Evolutionary conservation across 1,284 basidiomycete species (phyloP), one percentile per base, ranked within the genome.

Genomic region (Tilletiaria anomala): DNA sequence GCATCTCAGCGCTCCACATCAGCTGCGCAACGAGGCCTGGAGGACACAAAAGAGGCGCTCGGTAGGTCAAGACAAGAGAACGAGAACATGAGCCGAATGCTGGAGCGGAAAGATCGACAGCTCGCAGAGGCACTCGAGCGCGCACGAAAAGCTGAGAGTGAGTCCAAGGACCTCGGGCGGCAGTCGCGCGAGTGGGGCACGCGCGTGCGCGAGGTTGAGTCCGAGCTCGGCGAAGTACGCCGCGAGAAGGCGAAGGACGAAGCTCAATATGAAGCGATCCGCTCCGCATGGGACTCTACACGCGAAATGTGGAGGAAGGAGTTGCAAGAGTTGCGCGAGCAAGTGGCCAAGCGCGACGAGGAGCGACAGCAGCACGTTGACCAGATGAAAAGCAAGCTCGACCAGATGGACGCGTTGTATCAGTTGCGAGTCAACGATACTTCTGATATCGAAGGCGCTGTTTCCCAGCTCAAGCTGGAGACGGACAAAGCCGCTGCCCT

Each of bases 11-110:
- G 81, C 44, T 78, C 76, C 39, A 79, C 83, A 8, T 80, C 82
- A 6, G 26, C 54, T 43, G 69, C 84, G 33, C 85, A 83, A 26
- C 71, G 83, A 34, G 79, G 82, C 66, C 78, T 77, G 33, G 85
- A 88, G 61, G 85, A 88, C 66, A 68, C 86, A 64, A 85, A 84
- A 56, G 83, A 85, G 56, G 78, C 77, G 1, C 74, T 84, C 48
- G 82, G 85, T 60, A 72, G 84, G 35, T 67, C 86, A 42, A 69
- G 82, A 42, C 63, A 83, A 39, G 85, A 88, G 68, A 86, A 84
- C 58, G 84, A 88, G 63, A 78, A 78, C 1, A 65, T 85, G 47
- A 83, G 83, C 55, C 82, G 83, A 52, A 83, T 86, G 14, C 78
- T 88, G 8, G 76, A 81, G 19, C 73, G 84, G 43, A 88, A 88